These are phyloP conservation scores for Boletus barrowsii DNA, from an alignment of 768 basidiomycete species.

Conservation along the genomic window DNA sequence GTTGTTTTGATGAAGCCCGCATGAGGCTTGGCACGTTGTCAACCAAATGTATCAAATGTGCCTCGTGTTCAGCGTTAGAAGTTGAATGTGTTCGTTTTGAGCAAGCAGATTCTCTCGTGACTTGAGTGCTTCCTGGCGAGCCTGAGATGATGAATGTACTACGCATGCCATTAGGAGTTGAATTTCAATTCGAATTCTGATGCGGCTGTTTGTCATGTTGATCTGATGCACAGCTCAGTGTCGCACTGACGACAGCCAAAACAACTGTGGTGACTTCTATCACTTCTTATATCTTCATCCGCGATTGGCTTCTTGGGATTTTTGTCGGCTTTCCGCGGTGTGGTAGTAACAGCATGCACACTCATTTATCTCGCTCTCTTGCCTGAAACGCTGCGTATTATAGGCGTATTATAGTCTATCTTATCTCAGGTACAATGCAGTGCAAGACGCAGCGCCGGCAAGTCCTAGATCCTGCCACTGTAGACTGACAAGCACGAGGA, in stretches of 20 bases:
- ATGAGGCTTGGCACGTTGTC: conserved; percentile 9
- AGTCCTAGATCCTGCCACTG: neutral
- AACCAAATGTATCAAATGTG: neutral
- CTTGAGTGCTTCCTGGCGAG: neutral
- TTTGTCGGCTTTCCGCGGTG: conserved; percentile 25
- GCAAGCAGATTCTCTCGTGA: conserved; percentile 2
- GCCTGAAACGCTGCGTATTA: conserved; percentile 12
- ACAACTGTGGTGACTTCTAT: neutral
- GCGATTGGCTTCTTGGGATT: conserved; percentile 14
- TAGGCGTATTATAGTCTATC: conserved; percentile 2
- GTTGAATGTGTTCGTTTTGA: conserved; percentile 2
- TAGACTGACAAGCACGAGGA: conserved; percentile 7
- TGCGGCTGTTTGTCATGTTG: conserved; percentile 1
- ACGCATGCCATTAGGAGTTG: neutral
- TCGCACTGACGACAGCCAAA: conserved; percentile 8
- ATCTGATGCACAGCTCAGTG: conserved; percentile 6
- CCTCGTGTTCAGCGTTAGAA: conserved; percentile 17
- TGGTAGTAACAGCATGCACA: conserved; percentile 1
- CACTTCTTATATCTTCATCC: conserved; percentile 13
- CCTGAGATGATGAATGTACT: conserved; percentile 1
- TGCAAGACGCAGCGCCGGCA: neutral
- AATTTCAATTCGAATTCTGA: neutral
- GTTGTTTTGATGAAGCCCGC: conserved; percentile 11
- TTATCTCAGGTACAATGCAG: conserved; percentile 2
- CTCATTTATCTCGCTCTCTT: conserved; percentile 2